Conservation (phyloP, 768 basidiomycete genomes). For the Dentipellis fragilis region DNA sequence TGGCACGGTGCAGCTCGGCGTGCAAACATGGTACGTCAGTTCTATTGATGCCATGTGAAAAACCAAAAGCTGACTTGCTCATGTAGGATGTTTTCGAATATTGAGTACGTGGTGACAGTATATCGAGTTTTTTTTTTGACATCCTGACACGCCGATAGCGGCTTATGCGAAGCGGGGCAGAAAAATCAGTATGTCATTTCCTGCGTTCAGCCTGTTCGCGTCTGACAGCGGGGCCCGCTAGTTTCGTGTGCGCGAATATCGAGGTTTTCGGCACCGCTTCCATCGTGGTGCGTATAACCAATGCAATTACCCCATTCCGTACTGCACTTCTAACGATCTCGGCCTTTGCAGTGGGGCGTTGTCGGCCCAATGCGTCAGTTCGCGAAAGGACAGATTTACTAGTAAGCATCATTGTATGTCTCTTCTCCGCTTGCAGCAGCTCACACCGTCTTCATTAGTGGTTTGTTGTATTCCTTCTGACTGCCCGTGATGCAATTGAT, state of each 20-base stretch:
- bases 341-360: constrained; percentile 25
- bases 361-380: constrained; percentile 30
- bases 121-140: neutral
- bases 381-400: constrained; percentile 26
- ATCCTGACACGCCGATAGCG: constrained; percentile 19
- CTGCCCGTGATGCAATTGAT: neutral
- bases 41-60: neutral
- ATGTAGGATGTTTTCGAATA: constrained; percentile 36
- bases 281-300: constrained; percentile 19
- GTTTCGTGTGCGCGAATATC: constrained; percentile 41
- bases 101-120: constrained; percentile 20
- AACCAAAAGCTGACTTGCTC: neutral
- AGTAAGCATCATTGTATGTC: constrained; percentile 12
- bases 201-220: neutral
- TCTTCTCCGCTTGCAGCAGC: neutral
- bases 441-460: neutral
- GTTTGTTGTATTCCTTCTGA: neutral
- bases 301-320: neutral
- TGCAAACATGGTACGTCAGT: constrained; percentile 36
- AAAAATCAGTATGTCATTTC: constrained; percentile 20
- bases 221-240: constrained; percentile 3
- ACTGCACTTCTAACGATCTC: neutral
- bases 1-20: constrained; percentile 55
- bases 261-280: constrained; percentile 47
- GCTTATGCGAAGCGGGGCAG: constrained; percentile 37